Evolutionary conservation across 805 yeast species (phyloP).

Genomic region (Naumovozyma castellii): DNA sequence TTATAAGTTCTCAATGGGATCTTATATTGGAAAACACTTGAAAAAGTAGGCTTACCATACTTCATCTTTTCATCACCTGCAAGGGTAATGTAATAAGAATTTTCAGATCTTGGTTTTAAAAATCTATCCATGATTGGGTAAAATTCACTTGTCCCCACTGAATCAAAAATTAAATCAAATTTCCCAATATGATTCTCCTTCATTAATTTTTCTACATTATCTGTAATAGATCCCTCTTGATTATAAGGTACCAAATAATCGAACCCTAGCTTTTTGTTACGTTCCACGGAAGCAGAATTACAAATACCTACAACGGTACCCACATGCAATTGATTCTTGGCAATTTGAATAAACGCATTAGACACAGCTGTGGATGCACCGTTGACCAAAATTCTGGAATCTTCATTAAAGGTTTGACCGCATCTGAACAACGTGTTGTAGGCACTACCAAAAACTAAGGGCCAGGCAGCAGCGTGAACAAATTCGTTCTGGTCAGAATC

Average conservation of each 20-base stretch:
- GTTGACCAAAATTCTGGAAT: slow-evolving; percentile 46
- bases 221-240: slow-evolving; percentile 30
- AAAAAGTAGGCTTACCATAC: slow-evolving; percentile 12
- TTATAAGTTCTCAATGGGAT: slow-evolving; percentile 12
- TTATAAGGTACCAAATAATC: slow-evolving; percentile 50
- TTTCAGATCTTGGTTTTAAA: slow-evolving; percentile 38
- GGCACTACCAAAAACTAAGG: slow-evolving; percentile 60
- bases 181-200: slow-evolving; percentile 30
- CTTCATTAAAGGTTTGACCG: slow-evolving; percentile 32
- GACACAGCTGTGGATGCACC: slow-evolving; percentile 77
- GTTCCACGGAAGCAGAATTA: slow-evolving; percentile 39
- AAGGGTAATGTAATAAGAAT: slow-evolving; percentile 44
- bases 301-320: slow-evolving; percentile 48
- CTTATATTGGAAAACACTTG: slow-evolving; percentile 1
- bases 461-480: slow-evolving; percentile 41
- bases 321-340: slow-evolving; percentile 40
- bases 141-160: slow-evolving; percentile 50
- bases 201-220: slow-evolving; percentile 29
- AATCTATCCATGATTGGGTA: slow-evolving; percentile 34
- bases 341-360: slow-evolving; percentile 43
- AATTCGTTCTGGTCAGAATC: slow-evolving; percentile 9
- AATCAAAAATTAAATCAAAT: slow-evolving; percentile 57
- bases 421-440: slow-evolving; percentile 29
- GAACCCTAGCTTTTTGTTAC: slow-evolving; percentile 46
- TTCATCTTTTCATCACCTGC: slow-evolving; percentile 43